phyloP scores from a whole-genome alignment of 495 filamentous ascomycete genomes.

The Echria macrotheca region DNA sequence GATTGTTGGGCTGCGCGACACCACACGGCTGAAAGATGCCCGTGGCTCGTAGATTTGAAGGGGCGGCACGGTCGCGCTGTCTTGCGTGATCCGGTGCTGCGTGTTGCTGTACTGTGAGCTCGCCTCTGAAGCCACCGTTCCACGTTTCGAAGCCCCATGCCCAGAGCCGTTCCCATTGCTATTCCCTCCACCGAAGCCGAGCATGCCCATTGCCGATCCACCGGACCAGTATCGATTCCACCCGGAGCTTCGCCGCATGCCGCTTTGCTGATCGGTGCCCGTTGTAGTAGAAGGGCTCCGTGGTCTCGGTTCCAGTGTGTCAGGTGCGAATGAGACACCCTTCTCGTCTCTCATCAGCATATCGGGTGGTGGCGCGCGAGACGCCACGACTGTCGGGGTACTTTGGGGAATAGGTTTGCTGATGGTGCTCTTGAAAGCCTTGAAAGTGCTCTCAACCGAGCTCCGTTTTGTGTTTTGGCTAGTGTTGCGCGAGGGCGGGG shows the following conservation, averaged over 20 bases:
- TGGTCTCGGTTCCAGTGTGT: conserved; percentile 31
- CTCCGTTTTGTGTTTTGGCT: conserved; percentile 46
- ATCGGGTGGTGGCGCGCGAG: conserved; percentile 7
- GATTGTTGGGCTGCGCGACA: conserved; percentile 63
- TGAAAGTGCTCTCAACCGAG: conserved; percentile 43
- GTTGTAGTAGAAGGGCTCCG: conserved; percentile 24
- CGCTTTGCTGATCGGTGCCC: conserved; percentile 17
- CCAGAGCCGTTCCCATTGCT: conserved; percentile 12
- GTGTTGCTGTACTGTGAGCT: conserved; percentile 51
- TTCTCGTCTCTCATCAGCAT: conserved; percentile 32
- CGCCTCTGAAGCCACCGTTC: conserved; percentile 37
- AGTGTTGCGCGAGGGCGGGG: conserved; percentile 34
- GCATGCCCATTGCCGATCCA: conserved; percentile 46
- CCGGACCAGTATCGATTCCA: conserved; percentile 60
- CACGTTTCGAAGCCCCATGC: conserved; percentile 33
- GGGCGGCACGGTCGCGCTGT: conserved; percentile 50
- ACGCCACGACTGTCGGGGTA: conserved; percentile 8
- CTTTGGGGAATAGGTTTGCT: conserved; percentile 47
- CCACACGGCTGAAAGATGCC: conserved; percentile 53
- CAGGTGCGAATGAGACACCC: conserved; percentile 36
- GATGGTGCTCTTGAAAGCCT: conserved; percentile 50
- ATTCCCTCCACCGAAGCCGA: conserved; percentile 38
- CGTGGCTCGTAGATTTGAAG: conserved; percentile 43
- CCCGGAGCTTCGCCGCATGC: conserved; percentile 49
- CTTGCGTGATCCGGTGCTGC: conserved; percentile 45